Evolutionary conservation across 1,139 yeast species (phyloP).

Genomic region (Torulaspora pretoriensis): DNA sequence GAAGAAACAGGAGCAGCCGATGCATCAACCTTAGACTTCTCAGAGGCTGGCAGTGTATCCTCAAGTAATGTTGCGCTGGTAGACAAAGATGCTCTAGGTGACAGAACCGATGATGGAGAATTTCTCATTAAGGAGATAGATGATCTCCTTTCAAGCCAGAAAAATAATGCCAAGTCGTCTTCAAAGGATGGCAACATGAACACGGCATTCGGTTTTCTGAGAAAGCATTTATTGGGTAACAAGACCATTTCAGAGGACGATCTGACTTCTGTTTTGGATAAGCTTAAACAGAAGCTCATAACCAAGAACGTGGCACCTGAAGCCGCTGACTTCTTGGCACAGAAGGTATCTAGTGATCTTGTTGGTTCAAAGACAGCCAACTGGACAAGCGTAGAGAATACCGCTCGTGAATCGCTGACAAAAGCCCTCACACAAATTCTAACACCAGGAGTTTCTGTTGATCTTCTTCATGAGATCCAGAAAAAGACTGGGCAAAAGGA

Average conservation of each 20-base stretch:
- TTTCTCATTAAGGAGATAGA: constrained; percentile 36
- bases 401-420: constrained; percentile 63
- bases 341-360: constrained; percentile 55
- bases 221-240: constrained; percentile 55
- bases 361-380: constrained; percentile 62
- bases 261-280: constrained; percentile 49
- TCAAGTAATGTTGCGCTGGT: constrained; percentile 34
- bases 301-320: constrained; percentile 50
- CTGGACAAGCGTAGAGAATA: constrained; percentile 59
- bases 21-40: constrained; percentile 46
- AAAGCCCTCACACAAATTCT: constrained; percentile 76
- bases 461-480: constrained; percentile 78
- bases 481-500: constrained; percentile 36
- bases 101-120: constrained; percentile 34
- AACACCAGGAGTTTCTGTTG: constrained; percentile 91
- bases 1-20: constrained; percentile 40
- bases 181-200: constrained; percentile 27
- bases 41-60: constrained; percentile 31
- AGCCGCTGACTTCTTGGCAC: constrained; percentile 55
- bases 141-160: constrained; percentile 26
- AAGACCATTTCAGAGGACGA: constrained; percentile 53
- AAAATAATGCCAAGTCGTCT: constrained; percentile 33
- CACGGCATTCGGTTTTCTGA: constrained; percentile 50
- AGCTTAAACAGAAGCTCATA: constrained; percentile 50
- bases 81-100: constrained; percentile 45